Evolutionary conservation across 2,329 filamentous ascomycete genomes (phyloP), one percentile per base, ranked within the genome.

Genomic region (Epichloe bromicola): DNA sequence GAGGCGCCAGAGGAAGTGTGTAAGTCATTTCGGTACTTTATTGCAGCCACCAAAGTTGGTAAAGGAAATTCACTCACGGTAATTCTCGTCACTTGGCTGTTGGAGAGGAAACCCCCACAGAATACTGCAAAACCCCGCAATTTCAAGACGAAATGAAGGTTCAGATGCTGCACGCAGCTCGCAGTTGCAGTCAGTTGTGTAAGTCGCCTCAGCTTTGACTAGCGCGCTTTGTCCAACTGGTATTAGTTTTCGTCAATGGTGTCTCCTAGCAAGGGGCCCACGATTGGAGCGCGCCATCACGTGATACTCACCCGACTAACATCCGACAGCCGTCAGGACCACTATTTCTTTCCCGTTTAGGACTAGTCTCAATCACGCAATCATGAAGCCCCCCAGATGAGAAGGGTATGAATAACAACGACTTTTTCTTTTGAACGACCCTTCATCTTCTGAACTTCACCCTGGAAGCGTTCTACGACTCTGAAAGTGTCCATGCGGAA

Each of bases 341-440:
- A 46, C 44, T 42, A 34, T 20, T 53, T 34, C 46, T 33, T 33
- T 14, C 53, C 52, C 15, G 6, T 55, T 58, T 54, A 46, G 58
- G 58, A 54, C 59, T 64, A 64, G 61, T 57, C 33, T 23, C 42
- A 63, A 64, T 62, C 61, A 64, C 61, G 61, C 61, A 57, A 64
- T 64, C 61, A 60, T 59, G 50, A 58, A 53, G 53, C 59, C 56
- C 56, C 56, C 52, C 50, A 55, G 50, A 49, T 40, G 51, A 44
- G 41, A 58, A 42, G 41, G 37, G 53, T 51, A 56, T 56, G 51
- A 38, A 51, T 14, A 38, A 48, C 38, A 54, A 56, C 55, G 56
- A 56, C 57, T 53, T 48, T 40, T 53, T 53, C 52, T 53, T 51
- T 49, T 46, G 40, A 38, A 50, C 45, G 52, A 20, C 39, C 46